phyloP scores from a whole-genome alignment of 306 rosid species.

The Vicia faba region DNA sequence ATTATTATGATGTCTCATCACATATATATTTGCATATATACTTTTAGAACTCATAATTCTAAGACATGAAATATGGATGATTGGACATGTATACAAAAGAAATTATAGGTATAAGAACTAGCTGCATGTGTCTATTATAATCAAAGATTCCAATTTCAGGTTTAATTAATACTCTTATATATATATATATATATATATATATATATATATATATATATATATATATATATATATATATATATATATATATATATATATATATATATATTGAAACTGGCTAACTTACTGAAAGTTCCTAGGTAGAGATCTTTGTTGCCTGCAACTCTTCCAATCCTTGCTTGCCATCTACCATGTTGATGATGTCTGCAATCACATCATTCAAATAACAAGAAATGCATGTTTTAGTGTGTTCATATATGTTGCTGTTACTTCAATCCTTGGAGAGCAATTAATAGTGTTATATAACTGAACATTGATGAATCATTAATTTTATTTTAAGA shows the following conservation, averaged over 20 bases:
- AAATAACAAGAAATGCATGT: neutral
- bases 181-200: too few relatives aligned
- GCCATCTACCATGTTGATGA: constrained; percentile 98
- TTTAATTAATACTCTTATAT: too few relatives aligned
- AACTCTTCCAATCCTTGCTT: constrained; percentile 93
- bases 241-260: too few relatives aligned
- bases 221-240: too few relatives aligned
- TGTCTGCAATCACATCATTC: constrained; percentile 52
- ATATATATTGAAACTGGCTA: too few relatives aligned
- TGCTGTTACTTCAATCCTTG: neutral
- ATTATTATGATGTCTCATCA: neutral
- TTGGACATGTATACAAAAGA: too few relatives aligned
- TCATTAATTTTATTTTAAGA: neutral
- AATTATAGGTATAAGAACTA: neutral
- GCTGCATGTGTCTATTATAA: neutral
- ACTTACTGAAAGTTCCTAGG: constrained; percentile 89
- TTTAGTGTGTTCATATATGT: neutral
- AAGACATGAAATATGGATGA: too few relatives aligned
- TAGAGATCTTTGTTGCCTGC: constrained; percentile 96
- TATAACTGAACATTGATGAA: neutral
- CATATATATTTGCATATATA: too few relatives aligned
- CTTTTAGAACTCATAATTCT: too few relatives aligned
- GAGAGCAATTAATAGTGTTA: neutral
- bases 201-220: too few relatives aligned
- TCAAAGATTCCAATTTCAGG: too few relatives aligned